Evolutionary conservation across 1,284 basidiomycete genomes (phyloP), one percentile per base, ranked within the genome.

Genomic region (Fistulina hepatica): DNA sequence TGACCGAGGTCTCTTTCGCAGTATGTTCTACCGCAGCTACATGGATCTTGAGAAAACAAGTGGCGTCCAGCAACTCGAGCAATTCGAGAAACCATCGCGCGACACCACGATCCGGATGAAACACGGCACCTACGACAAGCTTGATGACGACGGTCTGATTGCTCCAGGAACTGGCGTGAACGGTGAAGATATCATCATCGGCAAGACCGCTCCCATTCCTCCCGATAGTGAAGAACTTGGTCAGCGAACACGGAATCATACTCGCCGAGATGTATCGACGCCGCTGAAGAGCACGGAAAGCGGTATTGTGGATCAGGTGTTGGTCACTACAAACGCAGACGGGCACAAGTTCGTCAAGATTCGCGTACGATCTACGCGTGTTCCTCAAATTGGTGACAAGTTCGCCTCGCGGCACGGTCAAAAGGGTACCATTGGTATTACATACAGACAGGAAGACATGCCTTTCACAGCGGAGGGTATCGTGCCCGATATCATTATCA

Each of bases 391-490:
- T 39, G 94, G 94, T 33, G 94, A 99, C 73, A 99, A 99, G 65
- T 99, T 99, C 56, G 95, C 94, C 5, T 99, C 94, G 41, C 86
- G 94, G 54, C 95, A 99, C 59, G 95, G 95, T 55, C 94, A 99
- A 64, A 99, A 99, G 69, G 94, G 95, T 65, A 98, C 94, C 2
- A 93, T 97, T 47, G 94, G 94, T 62, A 97, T 99, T 61, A 97
- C 93, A 0, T 98, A 98, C 56, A 81, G 94, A 36, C 95, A 98
- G 59, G 95, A 99, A 60, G 94, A 99, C 59, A 97, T 99, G 94
- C 94, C 94, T 21, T 99, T 98, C 67, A 95, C 92, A 4, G 77
- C 81, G 4, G 91, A 97, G 55, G 95, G 95, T 43, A 89, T 97
- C 51, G 86, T 86, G 5, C 94, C 94, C 2, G 94, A 99, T 58